Evolutionary conservation across 495 filamentous ascomycete species (phyloP).

Genomic region (Aspergillus diversus): DNA sequence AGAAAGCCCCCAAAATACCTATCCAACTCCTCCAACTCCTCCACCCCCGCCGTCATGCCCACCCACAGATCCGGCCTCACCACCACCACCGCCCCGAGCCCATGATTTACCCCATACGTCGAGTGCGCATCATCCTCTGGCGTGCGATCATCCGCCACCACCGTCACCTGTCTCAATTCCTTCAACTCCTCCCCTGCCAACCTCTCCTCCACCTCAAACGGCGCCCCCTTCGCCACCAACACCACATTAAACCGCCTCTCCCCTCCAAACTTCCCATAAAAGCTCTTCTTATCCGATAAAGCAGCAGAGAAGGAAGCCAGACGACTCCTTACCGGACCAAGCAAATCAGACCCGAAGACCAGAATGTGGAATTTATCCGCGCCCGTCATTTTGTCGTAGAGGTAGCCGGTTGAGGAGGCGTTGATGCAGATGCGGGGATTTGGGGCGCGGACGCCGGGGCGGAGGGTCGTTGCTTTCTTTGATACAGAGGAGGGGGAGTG

Average conservation of each 20-base stretch:
- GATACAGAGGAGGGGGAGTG: not conserved
- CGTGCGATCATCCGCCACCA: conserved; percentile 12
- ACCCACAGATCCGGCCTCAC: conserved; percentile 12
- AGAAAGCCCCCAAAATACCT: conserved; percentile 1
- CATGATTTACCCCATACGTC: conserved; percentile 16
- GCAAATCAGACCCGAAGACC: conserved; percentile 35
- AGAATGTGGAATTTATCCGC: conserved; percentile 32
- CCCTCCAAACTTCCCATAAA: conserved; percentile 32
- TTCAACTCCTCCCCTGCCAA: not conserved
- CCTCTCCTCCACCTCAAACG: not conserved
- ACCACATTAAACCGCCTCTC: conserved; percentile 33
- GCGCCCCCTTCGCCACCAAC: conserved; percentile 31
- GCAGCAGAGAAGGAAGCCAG: conserved; percentile 24
- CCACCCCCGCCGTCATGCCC: not conserved
- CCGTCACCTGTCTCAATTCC: not conserved
- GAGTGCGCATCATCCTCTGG: conserved; percentile 17
- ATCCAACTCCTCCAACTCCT: not conserved
- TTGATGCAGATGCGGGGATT: conserved; percentile 39
- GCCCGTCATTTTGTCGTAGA: conserved; percentile 37
- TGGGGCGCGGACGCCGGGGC: conserved; percentile 34
- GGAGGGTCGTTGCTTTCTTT: not conserved
- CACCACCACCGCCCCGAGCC: conserved; percentile 5
- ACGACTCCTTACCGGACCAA: conserved; percentile 24
- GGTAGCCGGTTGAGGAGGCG: conserved; percentile 30
- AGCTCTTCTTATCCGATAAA: conserved; percentile 15